phyloP scores from a whole-genome alignment of 164 flowering plant genomes.

The Aristolochia fimbriata region DNA sequence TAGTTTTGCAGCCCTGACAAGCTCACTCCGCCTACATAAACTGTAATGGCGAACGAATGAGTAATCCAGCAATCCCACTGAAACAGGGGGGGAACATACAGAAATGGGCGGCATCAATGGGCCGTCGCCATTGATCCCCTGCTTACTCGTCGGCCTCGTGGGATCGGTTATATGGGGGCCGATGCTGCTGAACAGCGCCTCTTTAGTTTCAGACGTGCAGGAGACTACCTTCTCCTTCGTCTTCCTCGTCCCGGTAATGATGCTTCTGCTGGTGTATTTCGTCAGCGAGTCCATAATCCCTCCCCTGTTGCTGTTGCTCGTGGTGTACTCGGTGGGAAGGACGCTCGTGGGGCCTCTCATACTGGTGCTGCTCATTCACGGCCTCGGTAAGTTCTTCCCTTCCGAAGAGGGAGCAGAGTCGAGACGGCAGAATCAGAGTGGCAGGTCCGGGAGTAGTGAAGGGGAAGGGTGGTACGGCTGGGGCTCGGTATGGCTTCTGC shows the following conservation, averaged over 20 bases:
- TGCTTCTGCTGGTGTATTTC: conserved; percentile 2
- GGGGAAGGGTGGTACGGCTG: conserved; percentile 8
- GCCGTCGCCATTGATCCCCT: conserved; percentile 44
- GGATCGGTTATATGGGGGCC: conserved; percentile 20
- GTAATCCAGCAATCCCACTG: not conserved
- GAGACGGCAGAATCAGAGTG: not conserved
- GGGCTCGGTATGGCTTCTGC: conserved; percentile 7
- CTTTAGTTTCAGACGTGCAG: conserved; percentile 6
- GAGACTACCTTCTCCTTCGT: conserved; percentile 8
- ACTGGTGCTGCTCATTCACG: conserved; percentile 18
- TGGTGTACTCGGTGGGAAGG: conserved; percentile 2
- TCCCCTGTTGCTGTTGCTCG: conserved; percentile 1
- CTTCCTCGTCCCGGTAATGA: conserved; percentile 9
- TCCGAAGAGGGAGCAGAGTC: not conserved
- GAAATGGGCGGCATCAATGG: conserved; percentile 10
- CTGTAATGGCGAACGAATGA: not conserved
- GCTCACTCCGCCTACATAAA: not conserved
- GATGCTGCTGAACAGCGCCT: conserved; percentile 8
- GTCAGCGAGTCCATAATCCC: conserved; percentile 5
- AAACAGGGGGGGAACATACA: no score
- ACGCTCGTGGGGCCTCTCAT: conserved; percentile 13
- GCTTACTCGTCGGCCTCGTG: conserved; percentile 22
- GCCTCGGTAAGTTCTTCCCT: conserved; percentile 17
- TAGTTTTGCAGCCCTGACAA: not conserved
- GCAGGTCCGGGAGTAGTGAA: not conserved